These are phyloP conservation scores for Colletotrichum orbiculare DNA, from an alignment of 2,329 filamentous ascomycete species.

Conservation along the genomic window DNA sequence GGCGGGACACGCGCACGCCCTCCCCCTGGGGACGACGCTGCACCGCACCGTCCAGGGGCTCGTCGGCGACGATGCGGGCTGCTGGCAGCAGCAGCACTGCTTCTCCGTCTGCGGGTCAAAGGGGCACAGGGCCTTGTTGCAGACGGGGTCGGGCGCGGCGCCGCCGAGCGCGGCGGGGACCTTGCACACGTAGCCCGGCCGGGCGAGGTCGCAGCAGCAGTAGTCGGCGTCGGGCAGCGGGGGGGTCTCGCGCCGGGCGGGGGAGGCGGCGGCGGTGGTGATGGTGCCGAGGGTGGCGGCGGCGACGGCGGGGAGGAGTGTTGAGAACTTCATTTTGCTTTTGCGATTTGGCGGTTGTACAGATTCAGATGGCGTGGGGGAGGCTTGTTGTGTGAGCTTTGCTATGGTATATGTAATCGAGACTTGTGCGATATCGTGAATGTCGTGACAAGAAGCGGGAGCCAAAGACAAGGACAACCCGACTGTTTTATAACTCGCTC, in stretches of 20 bases:
- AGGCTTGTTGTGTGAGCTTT: no score
- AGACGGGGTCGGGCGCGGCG: slow-evolving; percentile 17
- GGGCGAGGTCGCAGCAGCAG: slow-evolving; percentile 41
- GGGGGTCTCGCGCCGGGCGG: slow-evolving; percentile 35
- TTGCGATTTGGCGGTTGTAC: not conserved
- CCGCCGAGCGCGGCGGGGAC: slow-evolving; percentile 6
- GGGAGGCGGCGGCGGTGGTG: slow-evolving; percentile 38
- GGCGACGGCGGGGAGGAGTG: slow-evolving; percentile 39
- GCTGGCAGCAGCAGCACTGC: slow-evolving; percentile 39
- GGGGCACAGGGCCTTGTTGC: slow-evolving; percentile 35
- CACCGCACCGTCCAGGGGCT: slow-evolving; percentile 19
- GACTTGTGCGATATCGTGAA: no score
- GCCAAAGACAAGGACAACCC: no score
- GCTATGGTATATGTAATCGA: no score
- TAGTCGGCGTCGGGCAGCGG: slow-evolving; percentile 31
- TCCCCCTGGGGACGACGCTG: slow-evolving; percentile 15
- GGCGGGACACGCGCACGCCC: slow-evolving; percentile 28
- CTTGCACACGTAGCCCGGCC: slow-evolving; percentile 34
- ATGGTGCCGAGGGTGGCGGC: slow-evolving; percentile 18
- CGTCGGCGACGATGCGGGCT: not conserved
- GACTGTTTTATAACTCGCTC: no score
- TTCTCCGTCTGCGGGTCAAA: slow-evolving; percentile 37
- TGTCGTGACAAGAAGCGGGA: no score
- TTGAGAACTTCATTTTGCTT: slow-evolving; percentile 31
- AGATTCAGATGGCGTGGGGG: no score